Percentiles rank a stretch among this genome's conserved stretches.
Conservation (phyloP, 2,329 filamentous ascomycete genomes). For the Cryphonectria parasitica region DNA sequence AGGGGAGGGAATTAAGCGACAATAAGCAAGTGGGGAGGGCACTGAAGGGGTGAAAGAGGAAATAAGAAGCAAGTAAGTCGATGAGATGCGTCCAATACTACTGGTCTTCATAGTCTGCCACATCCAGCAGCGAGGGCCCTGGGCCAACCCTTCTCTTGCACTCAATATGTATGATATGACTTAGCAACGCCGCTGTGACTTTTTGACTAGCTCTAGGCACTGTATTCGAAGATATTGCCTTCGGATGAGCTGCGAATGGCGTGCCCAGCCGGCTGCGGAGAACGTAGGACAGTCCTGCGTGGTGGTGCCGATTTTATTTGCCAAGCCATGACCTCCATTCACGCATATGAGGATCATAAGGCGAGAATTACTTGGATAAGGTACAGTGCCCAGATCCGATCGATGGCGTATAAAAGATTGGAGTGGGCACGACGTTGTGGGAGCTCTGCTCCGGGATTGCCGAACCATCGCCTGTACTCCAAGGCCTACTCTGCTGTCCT, state of each 20-base stretch:
- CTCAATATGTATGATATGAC: not conserved
- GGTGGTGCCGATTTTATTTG: not conserved
- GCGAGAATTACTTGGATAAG: not conserved
- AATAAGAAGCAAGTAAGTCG: not conserved
- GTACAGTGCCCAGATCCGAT: not conserved
- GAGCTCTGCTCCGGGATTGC: not conserved
- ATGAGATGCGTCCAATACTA: not conserved
- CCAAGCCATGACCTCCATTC: not conserved
- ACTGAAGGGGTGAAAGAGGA: not conserved
- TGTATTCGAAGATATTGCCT: slow-evolving; percentile 6
- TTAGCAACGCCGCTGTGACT: not conserved
- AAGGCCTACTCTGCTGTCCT: not conserved
- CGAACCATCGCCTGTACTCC: not conserved
- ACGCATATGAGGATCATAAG: not conserved
- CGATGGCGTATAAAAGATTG: not conserved
- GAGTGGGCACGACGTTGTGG: not conserved
- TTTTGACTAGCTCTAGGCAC: slow-evolving; percentile 12
- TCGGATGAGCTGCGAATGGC: not conserved
- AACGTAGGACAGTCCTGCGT: not conserved
- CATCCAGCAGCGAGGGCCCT: slow-evolving; percentile 13
- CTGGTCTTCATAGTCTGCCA: slow-evolving; percentile 15
- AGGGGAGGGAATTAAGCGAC: not conserved
- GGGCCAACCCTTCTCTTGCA: not conserved
- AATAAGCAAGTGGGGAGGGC: not conserved
- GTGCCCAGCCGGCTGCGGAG: not conserved